Evolutionary conservation across 1,284 basidiomycete species (phyloP).

Genomic region (Peniophora sp.): DNA sequence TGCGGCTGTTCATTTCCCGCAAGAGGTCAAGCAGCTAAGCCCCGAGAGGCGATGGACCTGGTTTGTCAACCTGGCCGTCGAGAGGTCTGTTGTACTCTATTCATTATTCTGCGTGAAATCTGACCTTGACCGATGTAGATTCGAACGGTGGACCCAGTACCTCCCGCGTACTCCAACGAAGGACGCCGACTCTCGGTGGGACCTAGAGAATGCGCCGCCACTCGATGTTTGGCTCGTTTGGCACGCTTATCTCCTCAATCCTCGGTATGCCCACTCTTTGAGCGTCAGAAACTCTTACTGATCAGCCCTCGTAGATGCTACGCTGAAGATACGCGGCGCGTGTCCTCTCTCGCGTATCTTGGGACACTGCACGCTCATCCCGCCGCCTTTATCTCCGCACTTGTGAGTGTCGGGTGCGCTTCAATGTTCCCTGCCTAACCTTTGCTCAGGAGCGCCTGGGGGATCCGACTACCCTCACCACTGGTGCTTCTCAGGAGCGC

Average conservation of each 20-base stretch:
- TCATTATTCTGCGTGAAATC: not conserved
- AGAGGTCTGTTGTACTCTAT: not conserved
- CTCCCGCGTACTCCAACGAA: not conserved
- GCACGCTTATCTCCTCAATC: not conserved
- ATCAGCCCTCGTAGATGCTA: not conserved
- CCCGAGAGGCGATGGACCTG: not conserved
- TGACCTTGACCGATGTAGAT: not conserved
- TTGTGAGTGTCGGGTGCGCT: not conserved
- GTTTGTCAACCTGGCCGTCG: not conserved
- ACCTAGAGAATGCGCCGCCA: not conserved
- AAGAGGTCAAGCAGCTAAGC: not conserved
- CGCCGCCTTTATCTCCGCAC: not conserved
- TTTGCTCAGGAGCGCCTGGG: not conserved
- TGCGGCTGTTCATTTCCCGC: not conserved
- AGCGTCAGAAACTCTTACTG: not conserved
- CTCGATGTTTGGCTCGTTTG: not conserved
- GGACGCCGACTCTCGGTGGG: not conserved
- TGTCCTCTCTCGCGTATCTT: not conserved
- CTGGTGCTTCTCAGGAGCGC: not conserved
- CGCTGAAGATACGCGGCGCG: not conserved
- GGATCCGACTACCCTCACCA: not conserved
- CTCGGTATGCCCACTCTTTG: not conserved
- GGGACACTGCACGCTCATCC: not conserved
- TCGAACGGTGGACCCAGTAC: not conserved
- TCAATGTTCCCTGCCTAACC: not conserved